Evolutionary conservation across 176 grass and related monocot species (phyloP), one percentile per base, ranked within the genome.

Genomic region (Phyllostachys edulis): DNA sequence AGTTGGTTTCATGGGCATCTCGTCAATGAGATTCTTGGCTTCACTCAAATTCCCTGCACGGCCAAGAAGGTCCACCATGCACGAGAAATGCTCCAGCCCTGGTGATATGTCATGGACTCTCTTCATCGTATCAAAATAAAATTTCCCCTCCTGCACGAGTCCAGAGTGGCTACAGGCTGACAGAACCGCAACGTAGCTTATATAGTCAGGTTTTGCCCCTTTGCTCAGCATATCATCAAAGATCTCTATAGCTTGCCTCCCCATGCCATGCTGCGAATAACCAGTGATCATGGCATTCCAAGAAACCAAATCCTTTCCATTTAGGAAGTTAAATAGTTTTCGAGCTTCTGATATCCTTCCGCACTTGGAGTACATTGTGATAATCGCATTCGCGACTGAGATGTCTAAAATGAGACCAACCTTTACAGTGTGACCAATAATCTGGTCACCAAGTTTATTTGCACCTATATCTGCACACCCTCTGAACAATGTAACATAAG

Each of bases 261-360:
- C 96, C 85, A 90, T 89, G 57, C 96, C 96, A 32, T 98, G 93
- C 56, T 98, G 96, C 63, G 96, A 92, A 89, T 98, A 98, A 65
- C 87, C 91, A 38, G 96, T 98, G 61, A 98, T 95, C 93, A 98
- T 98, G 12, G 96, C 82, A 90, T 98, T 98, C 92, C 91, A 98
- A 72, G 96, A 95, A 78, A 95, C 89, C 80, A 98, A 56, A 92
- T 98, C 93, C 84, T 95, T 98, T 66, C 46, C 39, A 47, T 68
- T 73, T 24, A 98, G 80, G 70, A 87, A 83, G 34, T 98, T 73
- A 47, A 98, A 95, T 64, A 88, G 63, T 65, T 89, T 82, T 89
- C 73, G 87, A 71, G 93, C 91, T 75, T 98, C 89, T n/a, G 42
- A 69, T 87, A 98, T 93, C 80, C 91, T 93, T 85, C 96, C 93